phyloP scores from a whole-genome alignment of 257 asterid genomes.

The Anisodus tanguticus region DNA sequence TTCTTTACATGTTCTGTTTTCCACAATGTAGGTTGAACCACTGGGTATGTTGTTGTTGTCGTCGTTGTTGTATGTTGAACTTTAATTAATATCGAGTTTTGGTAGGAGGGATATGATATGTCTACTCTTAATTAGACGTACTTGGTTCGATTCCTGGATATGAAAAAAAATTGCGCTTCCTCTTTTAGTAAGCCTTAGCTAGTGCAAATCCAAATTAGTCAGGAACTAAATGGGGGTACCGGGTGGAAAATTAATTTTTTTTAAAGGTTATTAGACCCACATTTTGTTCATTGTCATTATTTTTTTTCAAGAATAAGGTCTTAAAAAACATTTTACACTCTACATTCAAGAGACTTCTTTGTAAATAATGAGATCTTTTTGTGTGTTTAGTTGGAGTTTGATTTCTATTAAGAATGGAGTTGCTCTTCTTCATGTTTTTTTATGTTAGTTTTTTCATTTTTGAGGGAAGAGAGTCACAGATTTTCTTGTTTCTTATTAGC shows the following conservation, averaged over 20 bases:
- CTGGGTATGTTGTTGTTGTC: too few species aligned
- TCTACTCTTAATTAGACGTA: too few species aligned
- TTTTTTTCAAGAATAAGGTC: background rate
- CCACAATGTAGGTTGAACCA: background rate
- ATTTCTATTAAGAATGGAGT: background rate
- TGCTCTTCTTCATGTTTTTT: background rate
- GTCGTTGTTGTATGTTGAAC: background rate
- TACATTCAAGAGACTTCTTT: background rate
- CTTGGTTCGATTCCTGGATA: too few species aligned
- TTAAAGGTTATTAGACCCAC: background rate
- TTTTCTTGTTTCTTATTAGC: background rate
- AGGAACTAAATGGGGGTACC: rapidly evolving
- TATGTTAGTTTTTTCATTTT: background rate
- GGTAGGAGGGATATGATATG: background rate
- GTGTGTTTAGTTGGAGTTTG: background rate
- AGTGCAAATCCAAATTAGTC: background rate
- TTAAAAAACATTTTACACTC: background rate
- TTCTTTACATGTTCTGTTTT: background rate
- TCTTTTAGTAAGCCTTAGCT: background rate
- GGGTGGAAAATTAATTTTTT: too few species aligned
- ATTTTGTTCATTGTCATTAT: background rate
- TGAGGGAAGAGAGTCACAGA: background rate
- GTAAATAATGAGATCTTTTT: background rate
- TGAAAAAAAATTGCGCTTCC: too few species aligned
- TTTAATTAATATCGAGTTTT: background rate